Evolutionary conservation across 1,284 basidiomycete genomes (phyloP).

Genomic region (Apiotrichum porosum): DNA sequence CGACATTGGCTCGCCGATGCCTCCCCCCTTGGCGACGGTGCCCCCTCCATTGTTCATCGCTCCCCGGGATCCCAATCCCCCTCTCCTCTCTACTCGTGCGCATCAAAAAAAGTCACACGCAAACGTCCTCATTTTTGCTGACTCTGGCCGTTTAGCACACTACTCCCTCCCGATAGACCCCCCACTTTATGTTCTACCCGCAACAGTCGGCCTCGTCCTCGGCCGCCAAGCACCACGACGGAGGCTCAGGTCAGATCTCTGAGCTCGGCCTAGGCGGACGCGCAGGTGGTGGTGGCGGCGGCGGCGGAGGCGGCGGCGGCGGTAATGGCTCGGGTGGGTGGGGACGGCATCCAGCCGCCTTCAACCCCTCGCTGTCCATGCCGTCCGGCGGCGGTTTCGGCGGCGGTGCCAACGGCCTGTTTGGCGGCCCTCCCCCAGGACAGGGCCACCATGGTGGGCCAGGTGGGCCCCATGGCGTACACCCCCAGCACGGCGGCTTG

Average conservation of each 20-base stretch:
- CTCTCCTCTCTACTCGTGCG: background rate
- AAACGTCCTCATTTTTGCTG: too few species aligned
- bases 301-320: conserved; percentile 13
- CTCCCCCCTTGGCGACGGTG: conserved; percentile 15
- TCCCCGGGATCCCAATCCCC: conserved; percentile 6
- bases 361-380: conserved; percentile 19
- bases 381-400: conserved; percentile 11
- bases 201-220: conserved; percentile 27
- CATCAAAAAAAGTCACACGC: background rate
- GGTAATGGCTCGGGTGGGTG: conserved; percentile 16
- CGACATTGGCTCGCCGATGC: conserved; percentile 18
- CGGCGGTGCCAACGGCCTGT: background rate
- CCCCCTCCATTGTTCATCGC: conserved; percentile 5
- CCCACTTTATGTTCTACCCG: conserved; percentile 35
- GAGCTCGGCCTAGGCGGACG: conserved; percentile 13
- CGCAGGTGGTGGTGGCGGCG: background rate
- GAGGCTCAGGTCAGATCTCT: conserved; percentile 16
- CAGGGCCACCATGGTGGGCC: conserved; percentile 13
- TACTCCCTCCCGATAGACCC: conserved; percentile 5
- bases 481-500: conserved; percentile 16
- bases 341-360: conserved; percentile 22
- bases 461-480: conserved; percentile 9
- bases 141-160: too few species aligned
- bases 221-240: conserved; percentile 38
- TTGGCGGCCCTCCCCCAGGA: conserved; percentile 9